phyloP scores from a whole-genome alignment of 495 filamentous ascomycete species.

The Talaromyces stipitatus region DNA sequence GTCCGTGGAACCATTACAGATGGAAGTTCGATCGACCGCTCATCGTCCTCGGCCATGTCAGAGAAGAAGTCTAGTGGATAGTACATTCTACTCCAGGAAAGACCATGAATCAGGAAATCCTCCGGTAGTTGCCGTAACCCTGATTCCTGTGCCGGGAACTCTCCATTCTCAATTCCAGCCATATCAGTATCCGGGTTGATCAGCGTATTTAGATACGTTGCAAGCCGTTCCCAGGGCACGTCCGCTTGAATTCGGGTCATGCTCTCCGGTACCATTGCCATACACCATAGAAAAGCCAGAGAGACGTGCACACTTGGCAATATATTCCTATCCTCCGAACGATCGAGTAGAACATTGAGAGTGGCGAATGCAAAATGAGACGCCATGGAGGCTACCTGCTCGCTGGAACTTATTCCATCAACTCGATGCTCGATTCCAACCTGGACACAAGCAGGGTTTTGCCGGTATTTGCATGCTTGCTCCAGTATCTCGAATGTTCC shows the following conservation, averaged over 20 bases:
- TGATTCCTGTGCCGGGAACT: conserved; percentile 47
- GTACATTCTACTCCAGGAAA: conserved; percentile 60
- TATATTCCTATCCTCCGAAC: conserved; percentile 55
- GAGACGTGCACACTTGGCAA: conserved; percentile 62
- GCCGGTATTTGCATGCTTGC: neutral
- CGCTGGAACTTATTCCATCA: conserved; percentile 4
- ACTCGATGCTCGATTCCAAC: neutral
- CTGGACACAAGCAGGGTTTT: neutral
- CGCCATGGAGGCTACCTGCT: conserved; percentile 30
- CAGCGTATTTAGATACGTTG: conserved; percentile 60
- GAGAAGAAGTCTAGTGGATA: conserved; percentile 66
- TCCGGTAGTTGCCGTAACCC: conserved; percentile 65
- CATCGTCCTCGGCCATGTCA: conserved; percentile 66
- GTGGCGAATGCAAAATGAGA: conserved; percentile 39
- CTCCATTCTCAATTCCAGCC: conserved; percentile 37
- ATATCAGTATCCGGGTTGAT: conserved; percentile 31
- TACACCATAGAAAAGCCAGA: conserved; percentile 59
- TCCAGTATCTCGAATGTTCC: neutral
- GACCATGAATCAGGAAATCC: conserved; percentile 72
- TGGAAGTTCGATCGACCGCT: conserved; percentile 60
- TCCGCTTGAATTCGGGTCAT: conserved; percentile 43
- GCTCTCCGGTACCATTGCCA: conserved; percentile 42
- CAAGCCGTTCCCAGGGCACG: conserved; percentile 61
- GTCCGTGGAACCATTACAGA: conserved; percentile 55
- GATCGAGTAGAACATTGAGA: conserved; percentile 47